Evolutionary conservation across 2,329 filamentous ascomycete species (phyloP), one percentile per base, ranked within the genome.

Genomic region (Trichoderma sp.): DNA sequence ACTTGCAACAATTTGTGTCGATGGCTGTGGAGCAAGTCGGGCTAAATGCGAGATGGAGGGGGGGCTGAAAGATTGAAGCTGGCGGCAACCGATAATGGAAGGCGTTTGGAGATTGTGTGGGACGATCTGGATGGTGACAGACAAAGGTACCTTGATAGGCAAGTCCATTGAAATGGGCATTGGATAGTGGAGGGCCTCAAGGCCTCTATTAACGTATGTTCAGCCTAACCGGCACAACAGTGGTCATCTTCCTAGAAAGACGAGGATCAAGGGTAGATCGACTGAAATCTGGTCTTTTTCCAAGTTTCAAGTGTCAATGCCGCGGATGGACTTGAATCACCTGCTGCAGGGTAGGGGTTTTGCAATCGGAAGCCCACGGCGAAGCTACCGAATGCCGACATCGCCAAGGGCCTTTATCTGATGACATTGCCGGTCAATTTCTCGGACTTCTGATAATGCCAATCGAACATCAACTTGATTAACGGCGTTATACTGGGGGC

Each of bases 131-230:
- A 39, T 14, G 34, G 34, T 39, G 34, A 39, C 34, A 39, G 34
- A 14, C 34, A 39, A 39, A 52, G 26, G 28, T 28, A 60, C 57
- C 57, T 60, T 60, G 57, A 60, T 60, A 28, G 57, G 30, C 12
- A 39, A 39, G 34, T 14, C 34, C 12, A 39, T 39, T 24, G 21
- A 5, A 39, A 12, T 2, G 9, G 30, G 34, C 34, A 14, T 12
- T 39, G 3, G 34, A 39, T 39, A 1, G 30, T 34, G 30, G 9
- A 10, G 9, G 30, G 30, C 30, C 30, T 39, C 34, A 10, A 3
- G 30, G 30, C 30, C 30, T 39, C 34, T 14, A 14, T 10, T 3
- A 14, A 12, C 9, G 7, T 10, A 9, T 7, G 28, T 30, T 9
- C 5, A 30, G 30, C 30, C 10, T 12, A 3, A 34, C 10, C 9